Percentiles rank a stretch among this genome's conserved stretches.
Conservation (phyloP, 2,329 filamentous ascomycete genomes). For the Sphaerulina populicola region DNA sequence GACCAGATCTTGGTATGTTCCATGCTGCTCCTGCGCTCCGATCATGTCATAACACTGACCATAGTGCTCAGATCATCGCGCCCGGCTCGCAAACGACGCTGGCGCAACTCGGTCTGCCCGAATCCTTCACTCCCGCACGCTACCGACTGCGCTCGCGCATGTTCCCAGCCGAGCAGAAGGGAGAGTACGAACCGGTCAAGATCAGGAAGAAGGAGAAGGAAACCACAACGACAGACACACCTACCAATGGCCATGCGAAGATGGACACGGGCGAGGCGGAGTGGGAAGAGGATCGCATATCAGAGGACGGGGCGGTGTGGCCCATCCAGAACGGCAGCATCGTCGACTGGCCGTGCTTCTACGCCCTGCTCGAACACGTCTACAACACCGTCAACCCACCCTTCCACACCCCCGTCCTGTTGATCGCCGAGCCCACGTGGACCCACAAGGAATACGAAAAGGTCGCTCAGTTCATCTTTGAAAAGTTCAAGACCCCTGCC, state of each 20-base stretch:
- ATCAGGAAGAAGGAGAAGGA: constrained; percentile 49
- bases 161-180: constrained; percentile 70
- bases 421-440: constrained; percentile 86
- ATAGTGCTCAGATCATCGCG: constrained; percentile 51
- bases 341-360: constrained; percentile 83
- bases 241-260: constrained; percentile 32
- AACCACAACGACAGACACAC: constrained; percentile 3
- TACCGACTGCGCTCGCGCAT: constrained; percentile 85
- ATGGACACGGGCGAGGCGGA: constrained; percentile 50
- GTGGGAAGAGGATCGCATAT: constrained; percentile 82
- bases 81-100: constrained; percentile 83
- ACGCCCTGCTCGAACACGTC: constrained; percentile 85
- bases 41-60: not conserved
- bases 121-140: constrained; percentile 84
- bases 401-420: constrained; percentile 87
- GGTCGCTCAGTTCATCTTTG: constrained; percentile 90
- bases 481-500: constrained; percentile 90
- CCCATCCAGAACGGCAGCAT: constrained; percentile 76
- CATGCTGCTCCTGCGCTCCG: not conserved
- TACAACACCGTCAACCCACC: constrained; percentile 82
- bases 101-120: constrained; percentile 80
- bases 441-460: constrained; percentile 77
- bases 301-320: constrained; percentile 81
- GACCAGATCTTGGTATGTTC: constrained; percentile 30
- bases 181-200: constrained; percentile 73